Evolutionary conservation across 1,139 yeast genomes (phyloP).

Genomic region (Debaryomycetaceae sp.): DNA sequence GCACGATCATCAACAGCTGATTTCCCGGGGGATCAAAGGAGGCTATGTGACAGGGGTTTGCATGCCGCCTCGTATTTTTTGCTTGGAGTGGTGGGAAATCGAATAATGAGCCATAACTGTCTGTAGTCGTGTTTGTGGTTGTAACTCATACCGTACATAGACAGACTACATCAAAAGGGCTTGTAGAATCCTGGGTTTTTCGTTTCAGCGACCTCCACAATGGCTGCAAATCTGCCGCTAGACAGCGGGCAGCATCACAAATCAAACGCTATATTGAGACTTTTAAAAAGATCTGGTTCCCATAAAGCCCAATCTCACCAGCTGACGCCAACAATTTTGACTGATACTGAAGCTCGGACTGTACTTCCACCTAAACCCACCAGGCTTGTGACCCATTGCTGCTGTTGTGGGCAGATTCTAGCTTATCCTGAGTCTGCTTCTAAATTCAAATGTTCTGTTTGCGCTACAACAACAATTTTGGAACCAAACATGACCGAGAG

Average conservation of each 20-base stretch:
- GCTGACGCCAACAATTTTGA: slow-evolving; percentile 1
- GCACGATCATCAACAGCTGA: too few species aligned
- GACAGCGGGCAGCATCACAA: too few species aligned
- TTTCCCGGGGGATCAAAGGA: too few species aligned
- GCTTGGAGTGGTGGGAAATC: neutral
- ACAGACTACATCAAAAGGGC: neutral
- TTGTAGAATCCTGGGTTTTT: slow-evolving; percentile 3
- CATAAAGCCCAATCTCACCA: slow-evolving; percentile 1
- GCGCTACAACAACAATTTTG: slow-evolving; percentile 46
- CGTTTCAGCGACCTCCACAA: too few species aligned
- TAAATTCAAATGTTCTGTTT: slow-evolving; percentile 55
- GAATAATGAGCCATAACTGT: slow-evolving; percentile 1
- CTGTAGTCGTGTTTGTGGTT: neutral
- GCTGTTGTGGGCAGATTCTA: slow-evolving; percentile 61
- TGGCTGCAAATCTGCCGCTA: neutral
- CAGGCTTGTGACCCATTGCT: slow-evolving; percentile 22
- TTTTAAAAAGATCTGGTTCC: slow-evolving; percentile 4
- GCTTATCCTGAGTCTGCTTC: slow-evolving; percentile 41
- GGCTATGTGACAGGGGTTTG: too few species aligned
- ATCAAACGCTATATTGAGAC: slow-evolving; percentile 4
- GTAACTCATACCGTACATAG: neutral
- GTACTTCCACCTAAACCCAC: too few species aligned
- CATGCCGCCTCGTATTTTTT: neutral
- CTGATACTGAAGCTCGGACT: neutral
- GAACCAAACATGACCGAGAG: neutral